phyloP scores from a whole-genome alignment of 305 asterid species.

The Fraxinus ornus region DNA sequence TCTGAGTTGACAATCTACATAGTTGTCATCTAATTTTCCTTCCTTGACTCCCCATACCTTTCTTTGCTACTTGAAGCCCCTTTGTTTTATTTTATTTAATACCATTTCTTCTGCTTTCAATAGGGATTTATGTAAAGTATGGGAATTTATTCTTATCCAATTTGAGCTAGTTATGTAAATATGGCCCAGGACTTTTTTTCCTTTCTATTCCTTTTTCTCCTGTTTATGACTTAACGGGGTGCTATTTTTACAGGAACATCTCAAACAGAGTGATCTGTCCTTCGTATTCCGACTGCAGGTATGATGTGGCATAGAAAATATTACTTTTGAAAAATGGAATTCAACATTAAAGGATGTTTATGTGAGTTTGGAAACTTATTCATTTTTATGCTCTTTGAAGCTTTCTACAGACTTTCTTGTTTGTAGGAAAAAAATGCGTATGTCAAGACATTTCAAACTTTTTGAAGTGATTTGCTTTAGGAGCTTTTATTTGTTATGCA shows the following conservation, averaged over 20 bases:
- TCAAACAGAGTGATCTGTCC: conserved; percentile 93
- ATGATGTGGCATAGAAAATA: conserved; percentile 20
- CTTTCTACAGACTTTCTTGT: conserved; percentile 7
- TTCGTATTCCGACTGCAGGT: conserved; percentile 99
- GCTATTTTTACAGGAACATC: conserved; percentile 76
- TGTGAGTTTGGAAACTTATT: background rate
- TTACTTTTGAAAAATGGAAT: background rate
- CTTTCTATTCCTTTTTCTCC: background rate
- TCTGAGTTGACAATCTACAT: background rate
- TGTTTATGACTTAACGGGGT: conserved; percentile 19
- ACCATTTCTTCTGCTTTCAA: background rate
- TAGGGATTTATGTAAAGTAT: background rate
- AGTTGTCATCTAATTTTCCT: background rate
- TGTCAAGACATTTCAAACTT: background rate
- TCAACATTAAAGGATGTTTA: background rate
- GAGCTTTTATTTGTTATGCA: background rate
- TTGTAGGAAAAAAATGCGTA: background rate
- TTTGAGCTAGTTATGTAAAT: background rate
- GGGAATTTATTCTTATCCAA: background rate
- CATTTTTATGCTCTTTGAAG: background rate
- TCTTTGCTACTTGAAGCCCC: background rate
- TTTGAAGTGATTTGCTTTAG: background rate
- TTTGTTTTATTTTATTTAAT: background rate
- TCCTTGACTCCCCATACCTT: background rate
- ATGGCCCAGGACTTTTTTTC: background rate